Percentiles rank a stretch among this genome's conserved stretches.
These are phyloP conservation scores for Thielaviopsis ethacetica DNA, from an alignment of 2,329 filamentous ascomycete genomes.

Conservation along the genomic window DNA sequence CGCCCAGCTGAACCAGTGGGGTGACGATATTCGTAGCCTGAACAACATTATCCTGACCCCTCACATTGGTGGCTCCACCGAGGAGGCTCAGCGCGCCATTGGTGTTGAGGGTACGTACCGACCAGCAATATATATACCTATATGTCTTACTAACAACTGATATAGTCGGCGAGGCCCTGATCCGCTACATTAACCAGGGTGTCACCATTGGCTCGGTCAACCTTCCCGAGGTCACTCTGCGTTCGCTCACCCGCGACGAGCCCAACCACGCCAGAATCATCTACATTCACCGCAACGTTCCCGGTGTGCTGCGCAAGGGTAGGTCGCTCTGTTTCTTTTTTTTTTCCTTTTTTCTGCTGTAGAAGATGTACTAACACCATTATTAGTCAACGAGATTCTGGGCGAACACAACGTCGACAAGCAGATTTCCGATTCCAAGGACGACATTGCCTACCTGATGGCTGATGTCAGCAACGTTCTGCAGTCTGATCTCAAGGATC, in stretches of 20 bases:
- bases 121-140: not conserved
- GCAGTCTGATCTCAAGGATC: conserved; percentile 63
- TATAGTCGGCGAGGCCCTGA: conserved; percentile 63
- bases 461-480: conserved; percentile 87
- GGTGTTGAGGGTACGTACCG: conserved; percentile 54
- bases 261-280: conserved; percentile 80
- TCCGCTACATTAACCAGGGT: conserved; percentile 92
- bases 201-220: conserved; percentile 86
- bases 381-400: conserved; percentile 75
- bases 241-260: conserved; percentile 81
- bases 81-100: conserved; percentile 93
- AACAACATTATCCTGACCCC: conserved; percentile 92
- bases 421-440: conserved; percentile 91
- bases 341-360: not conserved
- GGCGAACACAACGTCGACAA: conserved; percentile 97
- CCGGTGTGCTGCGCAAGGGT: conserved; percentile 80
- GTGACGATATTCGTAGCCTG: conserved; percentile 64
- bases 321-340: conserved; percentile 15
- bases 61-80: conserved; percentile 93
- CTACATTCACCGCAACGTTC: conserved; percentile 93
- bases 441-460: conserved; percentile 92
- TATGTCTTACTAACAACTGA: conserved; percentile 8
- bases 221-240: conserved; percentile 83
- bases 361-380: not conserved
- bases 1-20: conserved; percentile 66